Percentiles rank a stretch among this genome's conserved stretches.
phyloP scores from a whole-genome alignment of 108 stramenopile genomes.

The Nitzschia sp. region DNA sequence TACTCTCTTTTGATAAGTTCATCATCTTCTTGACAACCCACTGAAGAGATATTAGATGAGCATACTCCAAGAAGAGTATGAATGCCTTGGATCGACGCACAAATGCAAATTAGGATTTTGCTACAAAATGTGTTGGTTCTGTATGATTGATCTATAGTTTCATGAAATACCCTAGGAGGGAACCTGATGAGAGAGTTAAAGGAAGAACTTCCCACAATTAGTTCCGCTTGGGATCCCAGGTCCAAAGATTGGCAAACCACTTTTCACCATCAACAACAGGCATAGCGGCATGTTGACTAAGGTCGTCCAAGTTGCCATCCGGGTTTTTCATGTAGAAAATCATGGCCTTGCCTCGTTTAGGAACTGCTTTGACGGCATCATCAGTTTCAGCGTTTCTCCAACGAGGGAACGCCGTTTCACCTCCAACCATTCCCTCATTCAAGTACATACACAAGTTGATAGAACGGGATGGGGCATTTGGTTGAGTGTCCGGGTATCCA shows the following conservation, averaged over 20 bases:
- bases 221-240: slow-evolving; percentile 40
- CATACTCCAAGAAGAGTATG: too few species aligned
- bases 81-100: too few species aligned
- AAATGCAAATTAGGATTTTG: too few species aligned
- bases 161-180: background rate
- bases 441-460: slow-evolving; percentile 68
- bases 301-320: slow-evolving; percentile 78
- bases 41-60: too few species aligned
- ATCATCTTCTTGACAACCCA: too few species aligned
- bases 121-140: too few species aligned
- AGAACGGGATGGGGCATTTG: slow-evolving; percentile 35
- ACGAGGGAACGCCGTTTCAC: slow-evolving; percentile 55
- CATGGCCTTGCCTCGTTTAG: slow-evolving; percentile 51
- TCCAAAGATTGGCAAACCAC: slow-evolving; percentile 60
- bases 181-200: background rate
- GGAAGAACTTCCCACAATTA: background rate
- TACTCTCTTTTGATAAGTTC: too few species aligned
- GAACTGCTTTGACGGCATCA: slow-evolving; percentile 33
- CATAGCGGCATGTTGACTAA: slow-evolving; percentile 64
- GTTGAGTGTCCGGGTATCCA: slow-evolving; percentile 36
- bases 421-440: slow-evolving; percentile 50
- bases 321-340: slow-evolving; percentile 64
- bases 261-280: slow-evolving; percentile 59
- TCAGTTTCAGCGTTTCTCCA: slow-evolving; percentile 41
- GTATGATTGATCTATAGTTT: background rate